Conservation (phyloP, 352 stramenopile genomes). For the Hyaloperonospora arabidopsidis region DNA sequence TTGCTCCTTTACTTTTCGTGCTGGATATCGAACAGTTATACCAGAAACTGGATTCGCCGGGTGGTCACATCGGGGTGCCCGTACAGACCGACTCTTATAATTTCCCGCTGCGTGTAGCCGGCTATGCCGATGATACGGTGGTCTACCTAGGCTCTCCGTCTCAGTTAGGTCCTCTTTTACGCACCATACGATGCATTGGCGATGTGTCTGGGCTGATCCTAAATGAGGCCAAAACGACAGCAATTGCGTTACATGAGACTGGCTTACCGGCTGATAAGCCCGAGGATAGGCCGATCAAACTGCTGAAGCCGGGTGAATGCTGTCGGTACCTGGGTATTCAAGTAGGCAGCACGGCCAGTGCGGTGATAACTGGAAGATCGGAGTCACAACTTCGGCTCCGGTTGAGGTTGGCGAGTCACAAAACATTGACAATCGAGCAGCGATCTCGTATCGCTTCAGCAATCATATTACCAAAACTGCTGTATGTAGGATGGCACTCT, state of each 20-base stretch:
- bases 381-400: background rate
- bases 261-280: too few species aligned
- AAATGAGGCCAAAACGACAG: background rate
- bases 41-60: background rate
- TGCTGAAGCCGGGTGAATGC: too few species aligned
- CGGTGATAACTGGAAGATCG: background rate
- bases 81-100: background rate
- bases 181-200: background rate
- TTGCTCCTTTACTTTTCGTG: conserved; percentile 3
- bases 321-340: background rate
- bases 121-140: background rate
- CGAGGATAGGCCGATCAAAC: too few species aligned
- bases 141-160: background rate
- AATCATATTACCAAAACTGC: background rate
- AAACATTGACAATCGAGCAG: background rate
- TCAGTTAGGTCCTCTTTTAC: background rate
- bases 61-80: background rate
- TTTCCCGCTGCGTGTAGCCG: background rate
- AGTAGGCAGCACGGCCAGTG: background rate
- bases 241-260: too few species aligned
- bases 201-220: background rate
- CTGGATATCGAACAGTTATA: background rate
- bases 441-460: too few species aligned
- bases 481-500: background rate
- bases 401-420: background rate